Percentiles rank a stretch among this genome's conserved stretches.
These are phyloP conservation scores for Flaveria trinervia DNA, from an alignment of 129 eudicot species.

Conservation along the genomic window DNA sequence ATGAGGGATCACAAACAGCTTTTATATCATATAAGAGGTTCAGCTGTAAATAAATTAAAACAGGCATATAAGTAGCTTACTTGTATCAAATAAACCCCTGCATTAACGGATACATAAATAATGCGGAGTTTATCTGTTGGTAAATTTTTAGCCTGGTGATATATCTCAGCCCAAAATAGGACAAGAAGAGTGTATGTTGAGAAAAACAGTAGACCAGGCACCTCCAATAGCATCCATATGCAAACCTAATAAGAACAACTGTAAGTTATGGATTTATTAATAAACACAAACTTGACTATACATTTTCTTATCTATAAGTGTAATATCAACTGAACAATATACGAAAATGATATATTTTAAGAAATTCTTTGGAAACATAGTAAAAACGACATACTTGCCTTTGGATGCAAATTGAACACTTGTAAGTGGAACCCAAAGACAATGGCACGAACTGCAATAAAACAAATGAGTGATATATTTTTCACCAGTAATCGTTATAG, in stretches of 20 bases:
- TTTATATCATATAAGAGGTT: neutral
- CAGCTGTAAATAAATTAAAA: neutral
- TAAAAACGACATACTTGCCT: slow-evolving; percentile 20
- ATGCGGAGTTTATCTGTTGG: slow-evolving; percentile 72
- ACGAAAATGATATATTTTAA: too few relatives aligned
- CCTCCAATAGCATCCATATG: slow-evolving; percentile 56
- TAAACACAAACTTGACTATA: neutral
- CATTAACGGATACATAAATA: slow-evolving; percentile 42
- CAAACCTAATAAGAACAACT: slow-evolving; percentile 48
- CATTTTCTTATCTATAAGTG: neutral
- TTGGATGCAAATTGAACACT: slow-evolving; percentile 39
- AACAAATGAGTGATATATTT: neutral
- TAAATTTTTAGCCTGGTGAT: slow-evolving; percentile 73
- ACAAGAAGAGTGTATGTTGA: slow-evolving; percentile 91
- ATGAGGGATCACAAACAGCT: neutral
- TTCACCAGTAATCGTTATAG: neutral
- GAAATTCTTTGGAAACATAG: neutral
- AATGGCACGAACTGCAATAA: slow-evolving; percentile 40
- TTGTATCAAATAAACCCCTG: slow-evolving; percentile 76
- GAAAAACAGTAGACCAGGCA: slow-evolving; percentile 81
- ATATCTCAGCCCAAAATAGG: slow-evolving; percentile 94
- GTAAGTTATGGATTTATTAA: too few relatives aligned
- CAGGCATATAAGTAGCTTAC: slow-evolving; percentile 40
- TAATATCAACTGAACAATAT: neutral
- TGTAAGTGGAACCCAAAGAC: slow-evolving; percentile 45